Evolutionary conservation across 2,329 filamentous ascomycete species (phyloP), one percentile per base, ranked within the genome.

Genomic region (Phyllosticta citribraziliensis): DNA sequence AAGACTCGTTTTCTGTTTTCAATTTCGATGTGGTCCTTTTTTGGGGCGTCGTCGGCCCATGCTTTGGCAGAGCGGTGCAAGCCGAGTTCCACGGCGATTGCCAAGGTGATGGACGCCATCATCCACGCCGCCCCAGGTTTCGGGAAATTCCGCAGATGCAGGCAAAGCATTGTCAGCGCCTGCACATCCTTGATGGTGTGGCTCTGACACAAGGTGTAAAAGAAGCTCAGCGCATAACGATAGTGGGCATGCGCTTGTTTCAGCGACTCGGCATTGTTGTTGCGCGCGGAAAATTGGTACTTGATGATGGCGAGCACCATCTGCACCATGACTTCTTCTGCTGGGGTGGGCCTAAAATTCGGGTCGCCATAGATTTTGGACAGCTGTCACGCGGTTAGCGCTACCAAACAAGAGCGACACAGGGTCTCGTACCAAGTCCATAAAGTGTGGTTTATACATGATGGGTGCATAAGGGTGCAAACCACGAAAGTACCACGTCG

Each of bases 261-360:
- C 65, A 87, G 84, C 0, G 65, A 63, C n/a, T 64, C 75, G 61
- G 83, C 75, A 63, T 84, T 79, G 63, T 79, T 77, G 66, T 91
- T 91, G 20, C 89, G 81, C 4, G 85, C 78, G n/a, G 87, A 86
- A 63, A 86, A 88, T 67, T 95, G 89, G 66, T 88, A 90, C 69
- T 86, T 86, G 66, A 93, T 88, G 56, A 85, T 86, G 11, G 88
- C 87, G 62, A 94, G 86, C 52, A 94, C 82, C 84, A 92, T 89
- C 72, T 93, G 88, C 0, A 91, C 80, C 62, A 84, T 84, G 51
- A 89, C 87, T 1, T 80, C 79, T 69, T 94, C 86, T 1, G 88
- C 80, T 0, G 82, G 72, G 0, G 82, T 81, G 0, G 88, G 82
- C 57, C 80, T 77, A 70, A 87, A 89, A 60, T 71, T 76, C 17